Conservation (phyloP, 441 rosid species). For the Pelargonium fulgidum region DNA sequence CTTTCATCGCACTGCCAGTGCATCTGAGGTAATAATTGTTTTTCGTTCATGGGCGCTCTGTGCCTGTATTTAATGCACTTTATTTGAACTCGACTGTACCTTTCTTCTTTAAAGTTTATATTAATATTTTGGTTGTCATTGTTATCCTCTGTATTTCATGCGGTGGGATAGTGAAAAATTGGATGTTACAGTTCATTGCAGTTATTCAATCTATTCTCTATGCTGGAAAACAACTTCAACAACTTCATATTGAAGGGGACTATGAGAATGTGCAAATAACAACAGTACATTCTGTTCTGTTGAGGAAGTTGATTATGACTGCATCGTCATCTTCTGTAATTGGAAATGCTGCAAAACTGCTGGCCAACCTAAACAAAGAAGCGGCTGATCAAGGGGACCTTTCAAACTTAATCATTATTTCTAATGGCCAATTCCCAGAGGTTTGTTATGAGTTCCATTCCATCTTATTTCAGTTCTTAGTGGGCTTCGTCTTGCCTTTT, state of each 20-base stretch:
- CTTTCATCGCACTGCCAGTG: slow-evolving; percentile 80
- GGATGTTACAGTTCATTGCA: slow-evolving; percentile 63
- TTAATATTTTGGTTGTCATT: not conserved
- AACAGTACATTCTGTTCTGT: slow-evolving; percentile 41
- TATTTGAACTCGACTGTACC: not conserved
- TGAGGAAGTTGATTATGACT: slow-evolving; percentile 58
- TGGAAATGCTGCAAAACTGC: slow-evolving; percentile 52
- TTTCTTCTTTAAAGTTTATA: not conserved
- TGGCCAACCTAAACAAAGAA: slow-evolving; percentile 63
- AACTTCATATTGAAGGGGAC: slow-evolving; percentile 43
- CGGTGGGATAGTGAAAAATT: slow-evolving; percentile 27
- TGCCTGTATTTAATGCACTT: not conserved
- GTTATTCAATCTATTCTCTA: slow-evolving; percentile 69
- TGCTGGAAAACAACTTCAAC: slow-evolving; percentile 73
- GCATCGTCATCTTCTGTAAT: slow-evolving; percentile 64
- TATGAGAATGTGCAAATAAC: slow-evolving; percentile 24
- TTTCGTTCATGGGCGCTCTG: slow-evolving; percentile 4
- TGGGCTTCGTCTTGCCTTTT: slow-evolving; percentile 4
- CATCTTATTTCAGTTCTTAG: slow-evolving; percentile 8
- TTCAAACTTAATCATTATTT: slow-evolving; percentile 43
- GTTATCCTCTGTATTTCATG: slow-evolving; percentile 13
- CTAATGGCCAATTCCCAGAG: slow-evolving; percentile 62
- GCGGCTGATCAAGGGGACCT: slow-evolving; percentile 72
- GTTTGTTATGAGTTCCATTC: slow-evolving; percentile 29
- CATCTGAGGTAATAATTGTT: slow-evolving; percentile 55